Conservation (phyloP, 495 filamentous ascomycete species). For the Trichocladium antarcticum region DNA sequence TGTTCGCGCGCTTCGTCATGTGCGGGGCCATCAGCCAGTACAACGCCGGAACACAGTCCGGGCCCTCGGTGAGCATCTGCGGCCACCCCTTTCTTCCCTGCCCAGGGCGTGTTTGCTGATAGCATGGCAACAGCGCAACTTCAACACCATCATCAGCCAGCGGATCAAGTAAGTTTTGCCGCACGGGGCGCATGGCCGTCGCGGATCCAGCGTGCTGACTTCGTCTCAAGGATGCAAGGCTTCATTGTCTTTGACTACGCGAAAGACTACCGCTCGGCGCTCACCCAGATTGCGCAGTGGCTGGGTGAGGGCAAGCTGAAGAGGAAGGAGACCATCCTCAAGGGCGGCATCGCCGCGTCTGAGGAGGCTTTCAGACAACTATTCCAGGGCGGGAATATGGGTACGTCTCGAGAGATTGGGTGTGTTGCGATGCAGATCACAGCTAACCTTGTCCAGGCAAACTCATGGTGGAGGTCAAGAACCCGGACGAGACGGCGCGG, state of each 20-base stretch:
- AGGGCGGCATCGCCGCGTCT: slow-evolving; percentile 41
- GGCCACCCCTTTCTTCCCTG: background rate
- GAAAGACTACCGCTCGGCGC: slow-evolving; percentile 30
- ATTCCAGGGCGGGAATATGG: slow-evolving; percentile 47
- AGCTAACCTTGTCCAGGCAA: slow-evolving; percentile 17
- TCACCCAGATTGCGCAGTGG: slow-evolving; percentile 40
- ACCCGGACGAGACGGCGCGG: slow-evolving; percentile 13
- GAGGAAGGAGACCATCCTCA: slow-evolving; percentile 45
- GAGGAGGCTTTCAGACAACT: slow-evolving; percentile 41
- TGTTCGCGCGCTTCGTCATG: slow-evolving; percentile 47
- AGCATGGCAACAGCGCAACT: slow-evolving; percentile 15
- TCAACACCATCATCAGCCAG: slow-evolving; percentile 27
- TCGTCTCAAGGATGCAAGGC: slow-evolving; percentile 39
- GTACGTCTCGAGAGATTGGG: slow-evolving; percentile 20
- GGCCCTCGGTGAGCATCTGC: slow-evolving; percentile 16
- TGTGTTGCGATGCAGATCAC: background rate
- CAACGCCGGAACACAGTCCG: slow-evolving; percentile 25
- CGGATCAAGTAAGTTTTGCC: slow-evolving; percentile 19
- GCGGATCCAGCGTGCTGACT: background rate
- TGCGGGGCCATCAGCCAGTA: slow-evolving; percentile 44
- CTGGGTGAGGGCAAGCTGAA: slow-evolving; percentile 45
- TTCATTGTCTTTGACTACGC: slow-evolving; percentile 51
- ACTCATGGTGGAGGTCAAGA: slow-evolving; percentile 25
- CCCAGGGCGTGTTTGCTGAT: no score
- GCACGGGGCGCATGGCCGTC: no score